These are phyloP conservation scores for Erigeron canadensis DNA, from an alignment of 129 eudicot species.

Conservation along the genomic window DNA sequence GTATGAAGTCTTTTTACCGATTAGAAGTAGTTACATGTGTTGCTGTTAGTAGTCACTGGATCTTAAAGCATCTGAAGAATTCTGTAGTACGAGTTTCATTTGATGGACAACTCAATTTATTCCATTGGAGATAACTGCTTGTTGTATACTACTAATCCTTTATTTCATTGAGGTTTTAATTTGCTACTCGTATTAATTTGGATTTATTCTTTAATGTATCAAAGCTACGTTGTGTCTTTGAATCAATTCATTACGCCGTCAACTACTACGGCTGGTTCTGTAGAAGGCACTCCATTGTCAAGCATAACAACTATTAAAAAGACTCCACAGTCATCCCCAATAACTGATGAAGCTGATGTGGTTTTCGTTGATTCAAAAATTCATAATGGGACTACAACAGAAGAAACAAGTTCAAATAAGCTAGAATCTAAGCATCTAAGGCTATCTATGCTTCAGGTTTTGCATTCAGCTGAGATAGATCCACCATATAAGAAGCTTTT, in stretches of 20 bases:
- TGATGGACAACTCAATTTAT: neutral
- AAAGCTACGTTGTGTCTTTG: conserved; percentile 32
- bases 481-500: conserved; percentile 32
- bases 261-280: conserved; percentile 1
- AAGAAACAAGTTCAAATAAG: conserved; percentile 5
- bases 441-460: conserved; percentile 28
- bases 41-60: neutral
- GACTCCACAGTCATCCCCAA: conserved; percentile 17
- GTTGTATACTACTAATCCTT: neutral
- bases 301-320: neutral
- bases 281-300: conserved; percentile 22
- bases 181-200: conserved; percentile 11
- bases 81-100: neutral
- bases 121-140: no score
- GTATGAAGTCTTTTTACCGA: neutral
- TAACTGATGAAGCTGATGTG: conserved; percentile 13
- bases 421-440: conserved; percentile 28
- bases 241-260: conserved; percentile 31
- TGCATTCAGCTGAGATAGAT: conserved; percentile 30
- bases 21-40: neutral
- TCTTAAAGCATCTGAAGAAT: neutral
- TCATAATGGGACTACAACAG: conserved; percentile 7
- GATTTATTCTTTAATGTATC: conserved; percentile 19
- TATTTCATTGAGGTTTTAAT: neutral
- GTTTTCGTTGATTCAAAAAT: neutral